Conservation (phyloP, 164 flowering plant species). For the Liriodendron chinense region DNA sequence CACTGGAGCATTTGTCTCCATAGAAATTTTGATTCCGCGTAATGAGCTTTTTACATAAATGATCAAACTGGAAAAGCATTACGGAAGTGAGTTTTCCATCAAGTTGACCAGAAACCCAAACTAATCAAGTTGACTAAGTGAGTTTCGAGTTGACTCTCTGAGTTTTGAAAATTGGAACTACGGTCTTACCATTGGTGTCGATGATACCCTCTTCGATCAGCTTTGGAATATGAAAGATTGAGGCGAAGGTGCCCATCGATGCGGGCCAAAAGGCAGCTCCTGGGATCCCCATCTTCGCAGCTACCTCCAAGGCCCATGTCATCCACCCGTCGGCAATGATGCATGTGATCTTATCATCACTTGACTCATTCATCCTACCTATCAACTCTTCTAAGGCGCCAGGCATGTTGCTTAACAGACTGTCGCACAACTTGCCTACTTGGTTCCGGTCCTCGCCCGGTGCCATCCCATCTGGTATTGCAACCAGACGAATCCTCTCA, state of each 20-base stretch:
- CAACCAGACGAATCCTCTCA: slow-evolving; percentile 6
- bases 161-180: no score
- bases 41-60: no score
- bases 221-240: slow-evolving; percentile 4
- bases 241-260: not conserved
- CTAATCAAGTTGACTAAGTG: no score
- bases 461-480: slow-evolving; percentile 19
- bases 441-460: slow-evolving; percentile 11
- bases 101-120: no score
- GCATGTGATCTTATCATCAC: slow-evolving; percentile 5
- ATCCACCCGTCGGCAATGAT: slow-evolving; percentile 11
- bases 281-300: slow-evolving; percentile 15
- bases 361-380: slow-evolving; percentile 6
- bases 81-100: no score
- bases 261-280: slow-evolving; percentile 10
- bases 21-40: no score
- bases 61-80: no score
- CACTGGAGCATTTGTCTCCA: no score
- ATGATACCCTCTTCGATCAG: slow-evolving; percentile 9
- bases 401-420: not conserved
- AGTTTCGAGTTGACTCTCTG: no score
- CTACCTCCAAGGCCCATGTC: slow-evolving; percentile 8
- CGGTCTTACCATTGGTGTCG: slow-evolving; percentile 11
- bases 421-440: not conserved
- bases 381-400: slow-evolving; percentile 13